These are phyloP conservation scores for Stemphylium beticola DNA, from an alignment of 2,329 filamentous ascomycete genomes.

Conservation along the genomic window DNA sequence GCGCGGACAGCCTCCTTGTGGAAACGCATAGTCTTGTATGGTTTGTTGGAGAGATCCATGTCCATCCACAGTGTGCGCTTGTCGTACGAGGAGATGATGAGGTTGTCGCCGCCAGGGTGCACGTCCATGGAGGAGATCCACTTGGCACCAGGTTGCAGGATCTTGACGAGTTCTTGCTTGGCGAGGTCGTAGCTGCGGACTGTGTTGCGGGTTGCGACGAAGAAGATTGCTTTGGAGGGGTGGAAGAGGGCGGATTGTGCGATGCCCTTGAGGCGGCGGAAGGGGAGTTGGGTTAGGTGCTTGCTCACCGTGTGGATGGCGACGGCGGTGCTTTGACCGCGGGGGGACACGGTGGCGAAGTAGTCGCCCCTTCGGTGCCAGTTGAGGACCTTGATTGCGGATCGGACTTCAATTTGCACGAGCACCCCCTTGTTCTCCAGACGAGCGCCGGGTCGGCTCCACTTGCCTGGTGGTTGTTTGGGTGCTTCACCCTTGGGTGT, in stretches of 20 bases:
- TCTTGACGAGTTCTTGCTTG: constrained; percentile 88
- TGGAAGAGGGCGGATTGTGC: constrained; percentile 95
- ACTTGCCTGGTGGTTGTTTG: constrained; percentile 80
- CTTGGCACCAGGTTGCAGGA: constrained; percentile 88
- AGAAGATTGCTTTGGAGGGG: constrained; percentile 89
- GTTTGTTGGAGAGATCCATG: constrained; percentile 84
- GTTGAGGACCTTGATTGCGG: constrained; percentile 82
- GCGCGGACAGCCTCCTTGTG: constrained; percentile 89
- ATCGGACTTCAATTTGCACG: constrained; percentile 78
- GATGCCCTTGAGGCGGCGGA: constrained; percentile 75
- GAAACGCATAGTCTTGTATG: constrained; percentile 96
- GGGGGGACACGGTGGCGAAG: constrained; percentile 87
- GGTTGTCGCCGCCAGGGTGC: constrained; percentile 89
- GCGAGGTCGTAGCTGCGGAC: constrained; percentile 95
- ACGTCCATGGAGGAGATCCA: constrained; percentile 96
- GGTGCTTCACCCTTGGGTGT: constrained; percentile 60
- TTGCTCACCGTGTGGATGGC: constrained; percentile 95
- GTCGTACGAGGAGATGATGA: constrained; percentile 95
- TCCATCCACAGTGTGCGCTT: constrained; percentile 95
- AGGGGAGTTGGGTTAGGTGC: constrained; percentile 92
- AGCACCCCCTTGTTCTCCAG: constrained; percentile 81
- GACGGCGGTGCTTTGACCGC: constrained; percentile 78
- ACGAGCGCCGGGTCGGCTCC: constrained; percentile 77
- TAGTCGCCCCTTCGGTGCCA: constrained; percentile 97
- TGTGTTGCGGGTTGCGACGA: constrained; percentile 91